Evolutionary conservation across 179 eudicot species (phyloP), one percentile per base, ranked within the genome.

Genomic region (Actinidia chinensis): DNA sequence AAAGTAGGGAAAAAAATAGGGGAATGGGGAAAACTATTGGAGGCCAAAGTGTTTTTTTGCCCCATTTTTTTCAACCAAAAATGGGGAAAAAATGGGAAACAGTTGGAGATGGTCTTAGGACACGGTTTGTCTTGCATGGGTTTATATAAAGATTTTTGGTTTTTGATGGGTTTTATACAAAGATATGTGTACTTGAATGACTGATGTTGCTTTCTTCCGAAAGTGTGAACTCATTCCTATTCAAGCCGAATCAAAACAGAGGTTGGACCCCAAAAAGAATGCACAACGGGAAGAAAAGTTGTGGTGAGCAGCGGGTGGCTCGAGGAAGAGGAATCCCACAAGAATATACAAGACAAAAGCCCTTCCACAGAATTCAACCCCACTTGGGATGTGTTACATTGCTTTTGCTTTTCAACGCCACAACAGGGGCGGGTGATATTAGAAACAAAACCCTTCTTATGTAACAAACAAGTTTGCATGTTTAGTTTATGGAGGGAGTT

Each of bases 231-330:
- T 42, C 75, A 42, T 55, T 36, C 40, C 40, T 2, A 36, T 36
- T 36, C 40, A 36, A 36, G 40, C 1, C 40, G 2, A 1, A 36
- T 36, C 40, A 36, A 36, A 36, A 36, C 40, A 36, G 40, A 36
- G 40, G 40, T 36, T 36, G 40, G 40, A 36, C 1, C 40, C 40
- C 40, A 36, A 36, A 36, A 36, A 36, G 40, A 36, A 3, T 36
- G 40, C 40, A 36, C n/a, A 73, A 40, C 20, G 51, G 76, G 61
- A 43, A 76, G 72, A 23, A 75, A 78, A 84, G 69, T 58, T 74
- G 76, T 56, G 5, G 79, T 61, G 42, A 59, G 46, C 58, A n/a
- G 85, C 79, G 93, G 67, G 90, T 86, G 93, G 96, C 96, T 90
- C 96, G 80, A 90, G 90, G 84, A 76, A 76, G 85, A 82, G 79